Evolutionary conservation across 2,329 filamentous ascomycete species (phyloP).

Genomic region (Emericellopsis cladophorae): DNA sequence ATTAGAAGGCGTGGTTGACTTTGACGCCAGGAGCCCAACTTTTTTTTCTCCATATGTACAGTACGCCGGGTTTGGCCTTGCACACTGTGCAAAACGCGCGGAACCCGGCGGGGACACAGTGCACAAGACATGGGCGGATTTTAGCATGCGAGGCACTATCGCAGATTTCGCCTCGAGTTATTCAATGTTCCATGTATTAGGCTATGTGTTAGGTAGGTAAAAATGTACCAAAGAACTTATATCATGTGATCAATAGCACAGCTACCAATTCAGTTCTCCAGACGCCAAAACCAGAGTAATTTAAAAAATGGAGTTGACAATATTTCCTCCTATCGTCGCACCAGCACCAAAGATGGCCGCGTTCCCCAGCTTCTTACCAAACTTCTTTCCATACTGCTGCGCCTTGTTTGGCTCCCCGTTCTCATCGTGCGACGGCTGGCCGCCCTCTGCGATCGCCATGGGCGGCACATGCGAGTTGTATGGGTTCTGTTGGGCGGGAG

Average conservation of each 20-base stretch:
- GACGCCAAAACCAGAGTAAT: neutral
- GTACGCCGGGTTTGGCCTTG: neutral
- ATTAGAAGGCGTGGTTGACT: neutral
- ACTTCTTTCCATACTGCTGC: constrained; percentile 75
- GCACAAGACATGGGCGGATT: too few species aligned
- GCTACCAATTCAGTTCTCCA: neutral
- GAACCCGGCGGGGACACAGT: too few species aligned
- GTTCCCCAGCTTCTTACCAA: constrained; percentile 81
- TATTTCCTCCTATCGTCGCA: constrained; percentile 78
- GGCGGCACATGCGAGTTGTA: constrained; percentile 62
- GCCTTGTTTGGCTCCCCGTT: constrained; percentile 45
- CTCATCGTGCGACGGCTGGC: constrained; percentile 15
- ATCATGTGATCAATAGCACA: too few species aligned
- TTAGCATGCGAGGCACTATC: too few species aligned
- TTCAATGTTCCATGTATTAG: too few species aligned
- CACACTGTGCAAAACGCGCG: too few species aligned
- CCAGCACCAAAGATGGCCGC: constrained; percentile 84
- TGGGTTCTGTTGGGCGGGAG: constrained; percentile 40
- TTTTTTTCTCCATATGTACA: neutral
- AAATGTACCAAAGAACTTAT: too few species aligned
- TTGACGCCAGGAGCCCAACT: neutral
- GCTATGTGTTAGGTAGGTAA: too few species aligned
- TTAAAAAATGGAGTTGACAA: constrained; percentile 82
- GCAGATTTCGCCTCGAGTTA: too few species aligned
- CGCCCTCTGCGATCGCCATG: constrained; percentile 56